phyloP scores from a whole-genome alignment of 352 stramenopile species.

The Chrysophaeum taylorii region DNA sequence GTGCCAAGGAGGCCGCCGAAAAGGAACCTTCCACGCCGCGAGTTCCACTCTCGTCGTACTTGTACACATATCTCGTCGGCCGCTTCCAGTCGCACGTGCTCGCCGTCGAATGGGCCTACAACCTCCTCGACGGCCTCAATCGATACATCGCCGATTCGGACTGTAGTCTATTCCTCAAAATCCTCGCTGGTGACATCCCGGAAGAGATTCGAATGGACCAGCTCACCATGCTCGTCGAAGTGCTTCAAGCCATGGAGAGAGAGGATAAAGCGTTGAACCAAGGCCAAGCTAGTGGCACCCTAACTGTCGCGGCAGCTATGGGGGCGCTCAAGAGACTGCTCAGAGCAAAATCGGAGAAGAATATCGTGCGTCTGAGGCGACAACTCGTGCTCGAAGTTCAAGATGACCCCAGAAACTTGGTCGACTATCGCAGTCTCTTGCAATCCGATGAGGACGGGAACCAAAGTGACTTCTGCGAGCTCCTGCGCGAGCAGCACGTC shows the following conservation, averaged over 20 bases:
- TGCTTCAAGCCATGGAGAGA: slow-evolving; percentile 12
- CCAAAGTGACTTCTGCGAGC: slow-evolving; percentile 24
- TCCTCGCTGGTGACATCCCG: slow-evolving; percentile 15
- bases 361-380: slow-evolving; percentile 14
- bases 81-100: slow-evolving; percentile 5
- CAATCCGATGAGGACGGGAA: slow-evolving; percentile 14
- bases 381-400: slow-evolving; percentile 16
- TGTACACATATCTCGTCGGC: not conserved
- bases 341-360: slow-evolving; percentile 16
- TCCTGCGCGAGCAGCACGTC: not conserved
- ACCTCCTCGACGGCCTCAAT: slow-evolving; percentile 18
- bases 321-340: slow-evolving; percentile 10
- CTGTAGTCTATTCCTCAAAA: slow-evolving; percentile 18
- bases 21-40: not conserved
- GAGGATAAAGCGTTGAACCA: slow-evolving; percentile 9
- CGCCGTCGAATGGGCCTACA: slow-evolving; percentile 19
- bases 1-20: slow-evolving; percentile 12
- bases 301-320: slow-evolving; percentile 14
- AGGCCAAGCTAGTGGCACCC: not conserved
- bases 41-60: not conserved
- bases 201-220: slow-evolving; percentile 22
- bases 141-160: slow-evolving; percentile 22
- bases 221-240: slow-evolving; percentile 21
- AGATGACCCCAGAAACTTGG: slow-evolving; percentile 8
- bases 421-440: not conserved